These are phyloP conservation scores for Penicillium oxalicum DNA, from an alignment of 2,329 filamentous ascomycete genomes.

Conservation along the genomic window DNA sequence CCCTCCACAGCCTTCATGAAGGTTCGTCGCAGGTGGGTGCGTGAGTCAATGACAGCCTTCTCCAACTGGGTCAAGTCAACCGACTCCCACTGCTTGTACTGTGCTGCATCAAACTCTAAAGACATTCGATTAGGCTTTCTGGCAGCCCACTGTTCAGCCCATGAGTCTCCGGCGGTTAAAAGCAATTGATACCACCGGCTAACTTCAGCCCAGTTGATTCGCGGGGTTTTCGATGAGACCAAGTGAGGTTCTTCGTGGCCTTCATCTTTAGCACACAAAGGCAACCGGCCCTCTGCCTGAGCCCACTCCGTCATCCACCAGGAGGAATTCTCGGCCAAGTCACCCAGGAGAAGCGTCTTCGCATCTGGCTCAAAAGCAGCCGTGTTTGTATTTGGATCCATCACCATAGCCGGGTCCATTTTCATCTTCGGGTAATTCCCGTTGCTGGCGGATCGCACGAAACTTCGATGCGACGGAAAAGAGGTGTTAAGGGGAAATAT, in stretches of 20 bases:
- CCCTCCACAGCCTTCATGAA: slow-evolving; percentile 74
- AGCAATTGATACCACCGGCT: slow-evolving; percentile 69
- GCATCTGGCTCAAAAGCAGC: slow-evolving; percentile 61
- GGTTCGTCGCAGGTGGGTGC: slow-evolving; percentile 62
- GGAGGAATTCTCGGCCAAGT: slow-evolving; percentile 72
- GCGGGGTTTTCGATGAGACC: slow-evolving; percentile 57
- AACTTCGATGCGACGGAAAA: slow-evolving; percentile 54
- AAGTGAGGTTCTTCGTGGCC: slow-evolving; percentile 23
- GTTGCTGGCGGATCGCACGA: slow-evolving; percentile 41
- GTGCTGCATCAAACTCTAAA: slow-evolving; percentile 17
- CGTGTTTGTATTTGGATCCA: slow-evolving; percentile 27
- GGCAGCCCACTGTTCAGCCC: slow-evolving; percentile 56
- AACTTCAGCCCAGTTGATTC: slow-evolving; percentile 68
- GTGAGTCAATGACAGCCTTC: slow-evolving; percentile 53
- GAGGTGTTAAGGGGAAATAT: slow-evolving; percentile 70
- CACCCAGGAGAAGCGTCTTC: slow-evolving; percentile 66
- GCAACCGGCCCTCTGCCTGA: slow-evolving; percentile 28
- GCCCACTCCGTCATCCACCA: slow-evolving; percentile 68
- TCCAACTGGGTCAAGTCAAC: slow-evolving; percentile 45
- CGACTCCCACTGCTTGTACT: slow-evolving; percentile 36
- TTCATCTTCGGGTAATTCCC: slow-evolving; percentile 34
- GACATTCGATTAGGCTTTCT: slow-evolving; percentile 38
- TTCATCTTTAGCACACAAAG: slow-evolving; percentile 31
- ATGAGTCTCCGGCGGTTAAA: slow-evolving; percentile 61
- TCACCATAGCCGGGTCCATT: slow-evolving; percentile 26